Base-by-base conservation (phyloP, 352 stramenopile species). In the Phytophthora meadii region DNA sequence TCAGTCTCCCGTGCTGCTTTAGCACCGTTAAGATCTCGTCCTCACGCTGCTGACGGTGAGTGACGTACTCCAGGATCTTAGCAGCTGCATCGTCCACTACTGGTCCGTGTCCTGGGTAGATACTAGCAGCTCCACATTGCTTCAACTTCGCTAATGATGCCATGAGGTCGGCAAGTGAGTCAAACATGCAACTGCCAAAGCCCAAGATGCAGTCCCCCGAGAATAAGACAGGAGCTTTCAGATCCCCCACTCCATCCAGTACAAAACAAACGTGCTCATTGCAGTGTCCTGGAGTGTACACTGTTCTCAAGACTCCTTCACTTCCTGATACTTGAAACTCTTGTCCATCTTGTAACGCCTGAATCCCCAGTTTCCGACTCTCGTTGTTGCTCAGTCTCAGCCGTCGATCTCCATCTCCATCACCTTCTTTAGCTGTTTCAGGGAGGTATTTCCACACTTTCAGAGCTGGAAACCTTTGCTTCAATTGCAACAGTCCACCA, bases 201-300 rank as follows among this genome's bases (percentile, higher is more conserved):
- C 19, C 19, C 19, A 19, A 19, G 19, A 19, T 19, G 19, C 19
- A 19, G 19, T 19, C 19, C 19, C 19, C 19, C 19, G 19, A 19
- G 19, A 19, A 19, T 19, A 19, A 19, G 19, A 19, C 19, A 19
- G 19, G 19, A 19, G 19, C 19, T 19, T 19, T 19, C 19, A 19
- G 19, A 19, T 19, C 19, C 19, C 19, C 19, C 19, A 19, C 19
- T 19, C 19, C 19, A 19, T 19, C 19, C 19, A 19, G 19, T 19
- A 19, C 19, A 19, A 19, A 19, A 19, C 19, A 19, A 19, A 19
- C 19, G 19, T 97, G 88, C 61, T 97, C 90, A 52, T 82, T 81
- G 56, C 84, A 93, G 61, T 97, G 90, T 22, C 89, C 90, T 5
- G 90, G 89, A 44, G 89, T 94, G 68, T 89, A 88, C 49, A 96